phyloP scores from a whole-genome alignment of 2,329 filamentous ascomycete genomes.

The Aspergillus sp. region DNA sequence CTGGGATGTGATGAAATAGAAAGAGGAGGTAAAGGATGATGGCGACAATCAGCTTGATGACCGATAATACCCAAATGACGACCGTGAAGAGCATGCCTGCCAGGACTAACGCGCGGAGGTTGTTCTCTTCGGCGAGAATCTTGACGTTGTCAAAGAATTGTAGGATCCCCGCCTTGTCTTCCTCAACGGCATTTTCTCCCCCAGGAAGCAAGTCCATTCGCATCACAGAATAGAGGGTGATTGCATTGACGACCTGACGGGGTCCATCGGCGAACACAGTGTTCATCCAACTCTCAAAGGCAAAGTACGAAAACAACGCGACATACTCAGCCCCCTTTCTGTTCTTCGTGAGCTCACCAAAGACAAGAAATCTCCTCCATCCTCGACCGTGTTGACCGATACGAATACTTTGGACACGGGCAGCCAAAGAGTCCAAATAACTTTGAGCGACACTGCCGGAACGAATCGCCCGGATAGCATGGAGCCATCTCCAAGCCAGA shows the following conservation, averaged over 20 bases:
- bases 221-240: conserved; percentile 87
- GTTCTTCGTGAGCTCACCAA: conserved; percentile 86
- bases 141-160: conserved; percentile 85
- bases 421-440: conserved; percentile 86
- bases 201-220: conserved; percentile 71
- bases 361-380: conserved; percentile 89
- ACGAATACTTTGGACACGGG: conserved; percentile 81
- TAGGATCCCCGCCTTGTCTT: conserved; percentile 66
- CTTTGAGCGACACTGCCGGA: conserved; percentile 87
- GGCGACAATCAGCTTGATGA: conserved; percentile 73
- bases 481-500: conserved; percentile 76
- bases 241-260: conserved; percentile 85
- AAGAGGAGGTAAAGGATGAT: conserved; percentile 83
- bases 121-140: conserved; percentile 72
- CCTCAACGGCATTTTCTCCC: conserved; percentile 55
- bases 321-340: conserved; percentile 90
- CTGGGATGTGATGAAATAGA: conserved; percentile 89
- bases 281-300: conserved; percentile 78
- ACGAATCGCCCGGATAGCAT: conserved; percentile 78
- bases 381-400: conserved; percentile 71
- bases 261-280: conserved; percentile 90
- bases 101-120: conserved; percentile 79
- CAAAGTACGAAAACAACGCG: conserved; percentile 89
- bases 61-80: conserved; percentile 83
- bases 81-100: conserved; percentile 92